phyloP scores from a whole-genome alignment of 163 green algal species.

The Prototheca stagnorum region DNA sequence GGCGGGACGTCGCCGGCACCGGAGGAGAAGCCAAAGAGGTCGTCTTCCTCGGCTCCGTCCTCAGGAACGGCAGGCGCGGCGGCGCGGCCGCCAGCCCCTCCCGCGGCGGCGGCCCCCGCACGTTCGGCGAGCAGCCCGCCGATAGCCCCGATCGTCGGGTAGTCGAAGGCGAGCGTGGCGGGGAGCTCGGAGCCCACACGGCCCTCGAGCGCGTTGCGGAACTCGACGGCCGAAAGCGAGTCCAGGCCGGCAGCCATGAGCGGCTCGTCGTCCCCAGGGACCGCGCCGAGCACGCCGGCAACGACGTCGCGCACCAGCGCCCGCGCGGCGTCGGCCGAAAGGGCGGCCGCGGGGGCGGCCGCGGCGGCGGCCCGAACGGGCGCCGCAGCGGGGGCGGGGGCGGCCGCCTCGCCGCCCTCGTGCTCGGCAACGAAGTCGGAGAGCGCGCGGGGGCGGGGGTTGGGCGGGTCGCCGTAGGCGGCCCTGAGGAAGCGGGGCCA shows the following conservation, averaged over 20 bases:
- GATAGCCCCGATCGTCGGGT: slow-evolving; percentile 3
- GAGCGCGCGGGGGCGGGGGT: neutral
- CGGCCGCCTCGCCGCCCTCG: neutral
- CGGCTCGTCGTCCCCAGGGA: too few relatives aligned
- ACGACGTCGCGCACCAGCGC: slow-evolving; percentile 7
- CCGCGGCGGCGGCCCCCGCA: neutral
- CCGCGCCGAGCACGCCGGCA: too few relatives aligned
- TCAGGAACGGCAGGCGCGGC: neutral
- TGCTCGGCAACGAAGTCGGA: slow-evolving; percentile 16
- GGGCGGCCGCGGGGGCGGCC: neutral
- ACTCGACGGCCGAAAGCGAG: slow-evolving; percentile 48
- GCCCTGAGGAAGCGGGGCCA: slow-evolving; percentile 17
- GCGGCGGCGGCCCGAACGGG: too few relatives aligned
- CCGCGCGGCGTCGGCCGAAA: slow-evolving; percentile 10
- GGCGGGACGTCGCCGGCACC: too few relatives aligned
- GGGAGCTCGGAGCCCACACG: slow-evolving; percentile 19
- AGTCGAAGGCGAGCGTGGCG: slow-evolving; percentile 23
- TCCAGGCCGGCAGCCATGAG: slow-evolving; percentile 77
- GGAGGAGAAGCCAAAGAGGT: neutral
- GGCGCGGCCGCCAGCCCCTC: neutral
- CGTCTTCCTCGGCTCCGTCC: neutral
- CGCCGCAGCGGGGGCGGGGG: too few relatives aligned
- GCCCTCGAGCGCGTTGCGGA: slow-evolving; percentile 19
- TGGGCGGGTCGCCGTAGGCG: slow-evolving; percentile 8
- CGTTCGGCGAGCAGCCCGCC: slow-evolving; percentile 7